Percentiles rank a stretch among this genome's conserved stretches.
These are phyloP conservation scores for Fraxinus americana DNA, from an alignment of 257 asterid species.

Conservation along the genomic window DNA sequence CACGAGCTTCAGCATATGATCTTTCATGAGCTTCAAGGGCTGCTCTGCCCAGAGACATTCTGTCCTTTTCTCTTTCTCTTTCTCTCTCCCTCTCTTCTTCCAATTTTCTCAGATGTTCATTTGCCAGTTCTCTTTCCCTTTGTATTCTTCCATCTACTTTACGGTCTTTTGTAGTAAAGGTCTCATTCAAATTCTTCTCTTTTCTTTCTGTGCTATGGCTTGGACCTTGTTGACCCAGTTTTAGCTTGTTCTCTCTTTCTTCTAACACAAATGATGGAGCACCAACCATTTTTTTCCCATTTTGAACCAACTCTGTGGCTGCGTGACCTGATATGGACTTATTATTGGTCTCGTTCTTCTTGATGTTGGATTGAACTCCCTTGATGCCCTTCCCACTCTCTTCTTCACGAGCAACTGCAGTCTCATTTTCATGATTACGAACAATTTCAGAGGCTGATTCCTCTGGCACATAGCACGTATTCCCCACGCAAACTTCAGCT, in stretches of 20 bases:
- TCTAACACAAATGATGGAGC: constrained; percentile 40
- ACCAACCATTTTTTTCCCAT: constrained; percentile 48
- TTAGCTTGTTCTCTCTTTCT: constrained; percentile 33
- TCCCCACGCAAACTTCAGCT: constrained; percentile 34
- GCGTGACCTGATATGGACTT: constrained; percentile 33
- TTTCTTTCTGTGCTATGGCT: constrained; percentile 42
- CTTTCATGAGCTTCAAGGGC: constrained; percentile 68
- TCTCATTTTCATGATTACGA: constrained; percentile 33
- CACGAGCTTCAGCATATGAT: constrained; percentile 66
- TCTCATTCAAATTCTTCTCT: constrained; percentile 38
- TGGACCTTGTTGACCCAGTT: constrained; percentile 33
- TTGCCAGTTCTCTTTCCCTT: constrained; percentile 54
- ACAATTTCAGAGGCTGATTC: constrained; percentile 31
- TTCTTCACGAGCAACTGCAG: constrained; percentile 10
- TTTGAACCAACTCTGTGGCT: constrained; percentile 35
- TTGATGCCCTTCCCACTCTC: constrained; percentile 27
- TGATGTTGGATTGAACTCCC: constrained; percentile 33
- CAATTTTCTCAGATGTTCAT: constrained; percentile 53
- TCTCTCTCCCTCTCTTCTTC: constrained; percentile 93
- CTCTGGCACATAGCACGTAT: constrained; percentile 29
- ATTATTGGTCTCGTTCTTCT: constrained; percentile 39
- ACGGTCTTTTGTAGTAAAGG: constrained; percentile 36
- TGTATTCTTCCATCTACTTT: constrained; percentile 44
- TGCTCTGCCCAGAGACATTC: constrained; percentile 77
- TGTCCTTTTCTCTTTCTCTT: constrained; percentile 95